phyloP scores from a whole-genome alignment of 2,329 filamentous ascomycete species.

The Huntiella omanensis region DNA sequence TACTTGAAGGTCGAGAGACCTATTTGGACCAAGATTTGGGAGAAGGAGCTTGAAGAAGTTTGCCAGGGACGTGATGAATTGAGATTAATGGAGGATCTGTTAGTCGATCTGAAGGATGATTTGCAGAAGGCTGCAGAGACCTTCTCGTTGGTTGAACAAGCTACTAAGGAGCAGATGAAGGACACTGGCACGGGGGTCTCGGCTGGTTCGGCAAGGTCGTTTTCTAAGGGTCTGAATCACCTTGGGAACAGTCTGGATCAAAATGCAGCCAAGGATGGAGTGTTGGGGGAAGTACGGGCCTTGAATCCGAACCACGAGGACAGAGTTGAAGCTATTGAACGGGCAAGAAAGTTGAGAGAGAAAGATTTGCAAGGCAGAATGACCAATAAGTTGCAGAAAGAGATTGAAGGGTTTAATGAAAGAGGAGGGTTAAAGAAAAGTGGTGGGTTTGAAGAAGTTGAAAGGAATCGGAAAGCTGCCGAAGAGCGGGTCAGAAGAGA shows the following conservation, averaged over 20 bases:
- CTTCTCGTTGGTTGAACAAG: slow-evolving; percentile 87
- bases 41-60: slow-evolving; percentile 88
- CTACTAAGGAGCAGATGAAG: slow-evolving; percentile 94
- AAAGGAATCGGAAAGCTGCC: slow-evolving; percentile 63
- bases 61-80: slow-evolving; percentile 91
- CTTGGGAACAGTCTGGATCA: slow-evolving; percentile 46
- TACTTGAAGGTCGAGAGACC: slow-evolving; percentile 85
- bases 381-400: slow-evolving; percentile 63
- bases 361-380: slow-evolving; percentile 66
- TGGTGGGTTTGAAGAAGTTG: slow-evolving; percentile 84
- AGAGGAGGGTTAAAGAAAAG: slow-evolving; percentile 91
- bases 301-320: slow-evolving; percentile 88
- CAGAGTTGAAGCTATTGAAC: slow-evolving; percentile 83
- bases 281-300: slow-evolving; percentile 83
- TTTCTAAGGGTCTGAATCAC: slow-evolving; percentile 34
- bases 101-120: slow-evolving; percentile 82
- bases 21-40: slow-evolving; percentile 98
- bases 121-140: slow-evolving; percentile 87
- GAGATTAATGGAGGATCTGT: slow-evolving; percentile 88
- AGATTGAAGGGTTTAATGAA: slow-evolving; percentile 68
- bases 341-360: slow-evolving; percentile 81
- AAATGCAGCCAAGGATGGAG: slow-evolving; percentile 67
- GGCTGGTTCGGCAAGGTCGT: slow-evolving; percentile 32
- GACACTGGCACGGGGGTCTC: slow-evolving; percentile 37
- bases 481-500: slow-evolving; percentile 75